phyloP scores from a whole-genome alignment of 805 yeast genomes.

The Zygosaccharomyces rouxii region DNA sequence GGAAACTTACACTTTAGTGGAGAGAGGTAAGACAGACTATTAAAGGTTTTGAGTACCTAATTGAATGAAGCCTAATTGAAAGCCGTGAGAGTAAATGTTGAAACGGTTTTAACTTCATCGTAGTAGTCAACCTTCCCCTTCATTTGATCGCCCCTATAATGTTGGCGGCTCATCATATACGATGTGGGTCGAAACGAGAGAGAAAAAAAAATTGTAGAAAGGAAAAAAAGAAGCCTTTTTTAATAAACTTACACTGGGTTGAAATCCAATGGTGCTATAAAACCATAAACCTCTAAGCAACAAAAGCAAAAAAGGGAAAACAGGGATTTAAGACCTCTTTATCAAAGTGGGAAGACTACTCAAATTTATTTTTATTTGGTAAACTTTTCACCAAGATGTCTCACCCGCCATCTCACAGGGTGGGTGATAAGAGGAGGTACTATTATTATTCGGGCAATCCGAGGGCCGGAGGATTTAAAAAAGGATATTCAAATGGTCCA shows the following conservation, averaged over 20 bases:
- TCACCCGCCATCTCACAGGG: constrained; percentile 15
- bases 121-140: neutral
- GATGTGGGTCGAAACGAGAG: neutral
- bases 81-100: too few relatives aligned
- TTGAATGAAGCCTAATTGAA: too few relatives aligned
- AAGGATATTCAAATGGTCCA: constrained; percentile 10
- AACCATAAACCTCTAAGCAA: neutral
- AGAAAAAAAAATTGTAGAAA: neutral
- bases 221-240: neutral
- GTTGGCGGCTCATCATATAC: constrained; percentile 6
- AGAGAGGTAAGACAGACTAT: neutral
- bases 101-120: neutral
- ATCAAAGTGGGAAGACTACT: neutral
- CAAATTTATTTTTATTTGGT: neutral
- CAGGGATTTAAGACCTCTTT: neutral
- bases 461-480: constrained; percentile 21
- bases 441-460: constrained; percentile 28
- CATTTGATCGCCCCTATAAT: neutral
- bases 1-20: neutral
- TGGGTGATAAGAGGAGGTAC: constrained; percentile 31
- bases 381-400: constrained; percentile 9
- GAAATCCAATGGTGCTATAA: neutral
- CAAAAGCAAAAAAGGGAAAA: neutral
- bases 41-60: too few relatives aligned
- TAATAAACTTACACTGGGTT: neutral